Base-by-base conservation (phyloP, 148 eudicot genomes). In the Camellia sinensis region DNA sequence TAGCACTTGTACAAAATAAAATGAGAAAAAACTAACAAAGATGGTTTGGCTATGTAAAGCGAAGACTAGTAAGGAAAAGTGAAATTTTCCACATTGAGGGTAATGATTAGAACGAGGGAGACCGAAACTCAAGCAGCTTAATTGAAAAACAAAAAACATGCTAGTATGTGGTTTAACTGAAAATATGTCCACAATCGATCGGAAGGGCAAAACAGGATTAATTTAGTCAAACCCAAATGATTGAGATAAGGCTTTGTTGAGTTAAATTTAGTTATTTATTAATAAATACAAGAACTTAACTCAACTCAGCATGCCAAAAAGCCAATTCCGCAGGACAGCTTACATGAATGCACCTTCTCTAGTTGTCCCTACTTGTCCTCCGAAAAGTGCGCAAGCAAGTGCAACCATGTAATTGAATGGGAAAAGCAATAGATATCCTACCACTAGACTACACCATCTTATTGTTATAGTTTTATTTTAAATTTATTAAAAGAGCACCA, bases 271-370 rank as follows among this genome's bases (percentile, higher is more conserved):
- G 22, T 5, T 69, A 44, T 7, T 11, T 4, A 69, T 43, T 44
- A 41, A 48, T 44, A 44, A 44, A 69, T 44, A 0, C 53, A 15
- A 15, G 7, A 46, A 48, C 50, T 43, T 48, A 43, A 43, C 43
- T 17, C 50, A 41, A 68, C 52, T 67, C 48, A 40, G 43, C 50
- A 43, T 40, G 13, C 72, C 52, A 17, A 3, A 68, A 17, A 48
- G 50, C 22, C 13, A 44, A 44, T 68, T 48, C 22, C 17, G 15
- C 15, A 21, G 72, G 12, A 68, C 9, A 21, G 18, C 7, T 19
- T 69, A 69, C 50, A 69, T 69, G 52, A 22, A 69, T 69, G 22
- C 50, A 69, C 44, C 50, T 69, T 69, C 53, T 69, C 72, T 69
- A 69, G 50, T 44, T 7, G 12, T 44, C 72, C 8, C 21, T 7